Evolutionary conservation across 805 yeast species (phyloP).

Genomic region (Clavispora carvajalis): DNA sequence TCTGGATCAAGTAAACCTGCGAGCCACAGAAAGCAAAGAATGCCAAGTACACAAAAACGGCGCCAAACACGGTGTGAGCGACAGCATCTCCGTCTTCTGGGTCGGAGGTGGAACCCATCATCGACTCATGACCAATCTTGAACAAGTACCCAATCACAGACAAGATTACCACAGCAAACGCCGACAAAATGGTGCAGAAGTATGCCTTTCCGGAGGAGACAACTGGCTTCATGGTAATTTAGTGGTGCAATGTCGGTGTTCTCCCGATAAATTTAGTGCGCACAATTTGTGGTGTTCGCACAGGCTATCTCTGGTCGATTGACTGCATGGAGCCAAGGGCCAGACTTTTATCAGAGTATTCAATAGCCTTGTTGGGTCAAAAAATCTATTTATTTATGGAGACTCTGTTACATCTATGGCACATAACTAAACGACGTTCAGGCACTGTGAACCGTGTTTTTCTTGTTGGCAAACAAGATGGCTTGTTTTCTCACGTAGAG

Average conservation of each 20-base stretch:
- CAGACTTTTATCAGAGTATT: too few species aligned
- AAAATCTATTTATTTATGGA: too few species aligned
- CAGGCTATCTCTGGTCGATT: neutral
- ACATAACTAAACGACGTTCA: too few species aligned
- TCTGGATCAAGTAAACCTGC: conserved; percentile 62
- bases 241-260: neutral
- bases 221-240: conserved; percentile 35
- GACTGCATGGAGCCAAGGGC: neutral
- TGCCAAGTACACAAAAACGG: conserved; percentile 73
- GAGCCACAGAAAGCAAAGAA: conserved; percentile 89
- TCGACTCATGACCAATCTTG: conserved; percentile 74
- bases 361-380: too few species aligned
- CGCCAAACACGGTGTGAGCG: conserved; percentile 84
- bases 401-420: too few species aligned
- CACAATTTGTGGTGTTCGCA: conserved; percentile 1
- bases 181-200: conserved; percentile 90
- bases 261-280: neutral
- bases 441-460: neutral
- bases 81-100: conserved; percentile 94
- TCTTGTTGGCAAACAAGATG: conserved; percentile 2
- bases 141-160: conserved; percentile 81
- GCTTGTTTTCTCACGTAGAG: conserved; percentile 28
- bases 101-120: conserved; percentile 87
- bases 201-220: conserved; percentile 76
- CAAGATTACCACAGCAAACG: conserved; percentile 85